Base-by-base conservation (phyloP, 2,329 filamentous ascomycete genomes). In the Calonectria honghensis region DNA sequence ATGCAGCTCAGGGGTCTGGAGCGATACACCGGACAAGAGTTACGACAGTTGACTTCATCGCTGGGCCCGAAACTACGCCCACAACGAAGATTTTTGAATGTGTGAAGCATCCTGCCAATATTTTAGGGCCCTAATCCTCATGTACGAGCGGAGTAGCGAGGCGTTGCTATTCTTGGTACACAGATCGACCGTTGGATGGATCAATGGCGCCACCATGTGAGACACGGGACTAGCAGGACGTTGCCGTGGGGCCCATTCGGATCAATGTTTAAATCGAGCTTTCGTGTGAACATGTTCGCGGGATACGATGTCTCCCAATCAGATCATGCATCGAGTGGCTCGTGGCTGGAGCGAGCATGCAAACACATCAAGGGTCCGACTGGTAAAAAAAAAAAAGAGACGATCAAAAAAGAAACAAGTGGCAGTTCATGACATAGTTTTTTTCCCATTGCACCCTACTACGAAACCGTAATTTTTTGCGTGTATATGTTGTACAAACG, bases 381-480 rank as follows among this genome's bases (percentile, higher is more conserved):
- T 31, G 18, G 14, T 27, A 27, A 63, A 29, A 57, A 51, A 31
- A 45, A n/a, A 16, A 69, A 61, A 64, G 32, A 32, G 32, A 32
- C 32, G 10, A 5, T 6, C 10, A 24, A 63, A 51, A 31, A 68
- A 45, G 13, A 16, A 69, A 63, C 65, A 65, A 59, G 39, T 65
- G 66, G 73, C 73, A 80, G 79, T 76, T 48, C 70, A 76, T 75
- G 72, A 67, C 63, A 51, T 69, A 57, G 20, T 24, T 48, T 13
- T 48, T 45, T 64, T 64, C 65, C 54, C 65, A 74, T 75, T 77
- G 71, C 64, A 74, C 61, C n/a, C 71, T 68, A 75, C 77, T 79
- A 80, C 75, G 66, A 70, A 39, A 67, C 41, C 50, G 51, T 20
- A 51, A 35, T 48, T 70, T 67, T 48, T 48, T 48, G 20, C 13